Base-by-base conservation (phyloP, 2,329 filamentous ascomycete species). In the Blastomyces percursus region DNA sequence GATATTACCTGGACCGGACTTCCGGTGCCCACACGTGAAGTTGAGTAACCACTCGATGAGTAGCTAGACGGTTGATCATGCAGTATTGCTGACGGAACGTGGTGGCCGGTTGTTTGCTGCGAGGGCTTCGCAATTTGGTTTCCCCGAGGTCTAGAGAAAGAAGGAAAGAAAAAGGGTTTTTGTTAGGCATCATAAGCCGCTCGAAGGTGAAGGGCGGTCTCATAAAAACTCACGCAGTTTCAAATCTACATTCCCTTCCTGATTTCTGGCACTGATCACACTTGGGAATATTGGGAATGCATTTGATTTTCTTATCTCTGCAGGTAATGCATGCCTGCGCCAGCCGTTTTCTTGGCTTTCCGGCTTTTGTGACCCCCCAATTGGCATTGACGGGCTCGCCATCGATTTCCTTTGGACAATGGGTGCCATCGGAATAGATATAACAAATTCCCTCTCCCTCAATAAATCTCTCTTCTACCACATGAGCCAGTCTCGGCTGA, bases 251-350 rank as follows among this genome's bases (percentile, higher is more conserved):
- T 21, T 88, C 81, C 57, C 90, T 84, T 62, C 91, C 90, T 71
- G 93, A 93, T 77, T 96, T 96, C 72, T 94, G 88, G 73, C 92
- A 96, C 76, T 96, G 91, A 61, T 92, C 84, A 69, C 92, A 96
- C 68, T 90, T 91, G 48, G 89, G 89, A 67, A 85, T 88, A 69
- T 92, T 91, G 1, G 91, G 92, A 67, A 96, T 91, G 71, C 92
- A 96, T 75, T 96, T 96, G 78, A 96, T 96, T 81, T 96, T 96
- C 84, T 96, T 96, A 77, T 96, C 91, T 59, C 92, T 85, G 73
- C 92, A 96, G 14, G 91, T 94, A 63, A 96, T 82, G 72, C 92
- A 96, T n/a, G 91, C 91, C 73, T 96, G 91, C 30, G 92, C 91
- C 62, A 96, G 81, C 62, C 92, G 83, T 78, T 96, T 96, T 67